Evolutionary conservation across 2,329 filamentous ascomycete species (phyloP), one percentile per base, ranked within the genome.

Genomic region (Cordyceps cicadae): DNA sequence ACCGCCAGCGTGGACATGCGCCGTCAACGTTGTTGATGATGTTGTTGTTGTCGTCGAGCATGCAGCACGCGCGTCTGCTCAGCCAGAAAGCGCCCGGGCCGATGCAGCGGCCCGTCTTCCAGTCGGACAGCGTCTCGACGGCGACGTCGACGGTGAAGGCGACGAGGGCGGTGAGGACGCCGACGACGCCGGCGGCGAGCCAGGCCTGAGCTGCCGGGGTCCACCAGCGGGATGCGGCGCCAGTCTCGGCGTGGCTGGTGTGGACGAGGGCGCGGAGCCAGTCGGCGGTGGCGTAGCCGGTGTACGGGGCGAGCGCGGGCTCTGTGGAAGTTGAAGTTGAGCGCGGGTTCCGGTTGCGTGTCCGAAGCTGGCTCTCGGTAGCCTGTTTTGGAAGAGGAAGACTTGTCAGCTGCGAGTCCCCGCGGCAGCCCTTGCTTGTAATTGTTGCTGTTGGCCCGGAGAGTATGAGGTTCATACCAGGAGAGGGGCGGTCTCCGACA

Each of bases 31-130:
- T 8, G 29, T 8, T 8, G 51, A 86, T 88, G 66, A 3, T 6
- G 26, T 29, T 6, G 29, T 29, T 8, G 29, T 29, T 8, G 1
- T 29, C 29, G 29, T 95, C 88, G 70, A 95, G 90, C 6, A 93
- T 94, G 80, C 94, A 99, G 76, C 94, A 99, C 71, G 97, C 97
- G 45, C 82, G 83, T 72, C 87, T 91, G 71, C 93, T 96, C 57
- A 97, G 76, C 72, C 97, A 97, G 71, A 97, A 97, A 29, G 77
- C 80, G n/a, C 88, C 87, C 34, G 34, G 5, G 34, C 8, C 12
- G 43, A 86, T 85, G 75, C 94, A 99, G 70, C 90, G 93, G 7
- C 94, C 94, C n/a, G 86, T 85, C 78, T 97, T 99, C 63, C 97
- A 74, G 71, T 97, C 94, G n/a, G 87, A 92, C 58, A 99, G 77